Conservation (phyloP, 2,329 filamentous ascomycete species). For the Daldinia sp. region DNA sequence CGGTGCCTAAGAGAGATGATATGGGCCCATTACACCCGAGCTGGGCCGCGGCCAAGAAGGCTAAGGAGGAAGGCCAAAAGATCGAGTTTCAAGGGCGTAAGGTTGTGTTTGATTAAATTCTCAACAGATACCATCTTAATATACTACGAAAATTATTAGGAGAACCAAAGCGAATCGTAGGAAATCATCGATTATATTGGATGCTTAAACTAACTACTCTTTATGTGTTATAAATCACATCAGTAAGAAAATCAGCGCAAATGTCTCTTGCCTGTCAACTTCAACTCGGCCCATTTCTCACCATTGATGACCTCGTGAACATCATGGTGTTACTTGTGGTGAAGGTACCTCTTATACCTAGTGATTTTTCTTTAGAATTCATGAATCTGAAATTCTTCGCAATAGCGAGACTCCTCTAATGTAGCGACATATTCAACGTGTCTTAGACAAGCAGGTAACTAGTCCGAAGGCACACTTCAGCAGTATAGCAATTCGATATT, state of each 20-base stretch:
- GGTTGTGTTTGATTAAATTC: conserved; percentile 66
- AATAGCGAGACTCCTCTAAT: not conserved
- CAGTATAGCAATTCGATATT: not conserved
- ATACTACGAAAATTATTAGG: conserved; percentile 8
- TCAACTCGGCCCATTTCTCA: not conserved
- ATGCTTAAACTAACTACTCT: not conserved
- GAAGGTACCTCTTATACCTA: not conserved
- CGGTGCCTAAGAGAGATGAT: conserved; percentile 61
- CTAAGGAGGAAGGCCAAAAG: conserved; percentile 67
- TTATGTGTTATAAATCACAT: not conserved
- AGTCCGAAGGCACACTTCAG: not conserved
- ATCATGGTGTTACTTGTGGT: no score
- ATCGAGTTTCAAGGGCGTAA: conserved; percentile 68
- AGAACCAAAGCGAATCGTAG: not conserved
- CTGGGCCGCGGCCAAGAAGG: conserved; percentile 73
- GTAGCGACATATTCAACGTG: not conserved
- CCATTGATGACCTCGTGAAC: not conserved
- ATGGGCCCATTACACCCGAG: conserved; percentile 70
- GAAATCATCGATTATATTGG: conserved; percentile 21
- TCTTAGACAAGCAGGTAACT: not conserved
- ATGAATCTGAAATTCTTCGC: not conserved
- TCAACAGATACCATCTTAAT: conserved; percentile 36
- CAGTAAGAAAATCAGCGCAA: not conserved
- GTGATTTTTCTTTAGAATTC: not conserved
- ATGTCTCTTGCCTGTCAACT: not conserved